These are phyloP conservation scores for Teunomyces gatunensis DNA, from an alignment of 805 yeast genomes.

Conservation along the genomic window DNA sequence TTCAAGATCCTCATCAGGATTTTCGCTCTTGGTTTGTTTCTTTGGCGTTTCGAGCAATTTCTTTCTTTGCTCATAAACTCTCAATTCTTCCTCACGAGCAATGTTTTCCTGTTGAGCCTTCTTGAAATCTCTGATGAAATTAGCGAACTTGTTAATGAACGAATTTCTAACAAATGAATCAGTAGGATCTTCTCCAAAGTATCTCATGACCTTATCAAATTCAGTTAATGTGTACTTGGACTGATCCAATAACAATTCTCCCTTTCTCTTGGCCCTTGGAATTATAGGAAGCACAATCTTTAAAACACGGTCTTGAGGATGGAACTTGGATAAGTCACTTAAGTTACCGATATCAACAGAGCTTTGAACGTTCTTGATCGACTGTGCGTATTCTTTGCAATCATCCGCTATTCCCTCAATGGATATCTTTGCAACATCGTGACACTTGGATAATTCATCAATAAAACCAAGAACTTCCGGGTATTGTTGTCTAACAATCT, in stretches of 20 bases:
- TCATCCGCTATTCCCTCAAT: conserved; percentile 63
- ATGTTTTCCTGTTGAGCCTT: conserved; percentile 64
- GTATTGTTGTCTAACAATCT: conserved; percentile 59
- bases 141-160: conserved; percentile 60
- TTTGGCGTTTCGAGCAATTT: conserved; percentile 52
- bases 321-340: conserved; percentile 59
- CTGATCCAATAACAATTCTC: conserved; percentile 50
- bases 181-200: conserved; percentile 70
- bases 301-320: conserved; percentile 63
- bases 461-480: conserved; percentile 62
- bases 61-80: conserved; percentile 74
- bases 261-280: conserved; percentile 54
- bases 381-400: conserved; percentile 51
- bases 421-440: conserved; percentile 57
- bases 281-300: conserved; percentile 51
- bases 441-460: conserved; percentile 54
- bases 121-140: conserved; percentile 59
- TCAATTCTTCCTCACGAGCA: conserved; percentile 64
- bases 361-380: conserved; percentile 49
- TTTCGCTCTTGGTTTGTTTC: conserved; percentile 20
- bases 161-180: conserved; percentile 52
- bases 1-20: conserved; percentile 33
- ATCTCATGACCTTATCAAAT: conserved; percentile 59
- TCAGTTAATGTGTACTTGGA: conserved; percentile 48
- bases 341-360: conserved; percentile 62